Base-by-base conservation (phyloP, 2,329 filamentous ascomycete genomes). In the Cladobotryum protrusum region DNA sequence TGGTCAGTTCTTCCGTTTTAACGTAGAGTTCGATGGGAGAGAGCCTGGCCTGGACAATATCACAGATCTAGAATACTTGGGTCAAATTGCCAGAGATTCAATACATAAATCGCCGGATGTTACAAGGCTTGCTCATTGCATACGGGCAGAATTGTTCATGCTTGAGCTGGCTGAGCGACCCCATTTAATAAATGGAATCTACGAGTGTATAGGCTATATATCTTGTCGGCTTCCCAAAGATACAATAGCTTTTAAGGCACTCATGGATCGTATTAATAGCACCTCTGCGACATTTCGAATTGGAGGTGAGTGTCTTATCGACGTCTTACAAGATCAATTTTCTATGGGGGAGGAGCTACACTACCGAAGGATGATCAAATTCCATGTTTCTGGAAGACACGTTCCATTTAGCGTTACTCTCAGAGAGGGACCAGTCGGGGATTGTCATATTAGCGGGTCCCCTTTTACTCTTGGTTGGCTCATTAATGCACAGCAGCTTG, bases 1-100 rank as follows among this genome's bases (percentile, higher is more conserved):
- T 12, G 35, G 45, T 35, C 15, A 54, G 32, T 54, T 54, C 33
- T 45, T 49, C 32, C 47, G 41, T 1, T 49, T 49, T 45, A 33
- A 49, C 41, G 40, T 49, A 11, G 32, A 49, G 32, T 49, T 43
- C 29, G n/a, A 49, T 29, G 41, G 47, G 33, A 14, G 7, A n/a
- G 41, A n/a, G 17, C 40, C 33, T 5, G 19, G 47, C 9, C 24
- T 48, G 7, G 46, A 48, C 32, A 29, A 48, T 35, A 37, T 43
- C 13, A 43, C 17, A 8, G 34, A 48, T n/a, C 20, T 48, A 19
- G 37, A 48, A 12, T 19, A 43, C 13, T n/a, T 48, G 14, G 36
- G 20, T 5, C 18, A 43, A 19, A 34, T 43, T 29, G 46, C 46
- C 3, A 12, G 36, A 12, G 46, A 29, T 13, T 15, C 29, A 15